A percentile compares a stretch with the other conserved stretches of the same genome.
Conservation (phyloP, 129 eudicot species). For the Kitagawia praeruptora region DNA sequence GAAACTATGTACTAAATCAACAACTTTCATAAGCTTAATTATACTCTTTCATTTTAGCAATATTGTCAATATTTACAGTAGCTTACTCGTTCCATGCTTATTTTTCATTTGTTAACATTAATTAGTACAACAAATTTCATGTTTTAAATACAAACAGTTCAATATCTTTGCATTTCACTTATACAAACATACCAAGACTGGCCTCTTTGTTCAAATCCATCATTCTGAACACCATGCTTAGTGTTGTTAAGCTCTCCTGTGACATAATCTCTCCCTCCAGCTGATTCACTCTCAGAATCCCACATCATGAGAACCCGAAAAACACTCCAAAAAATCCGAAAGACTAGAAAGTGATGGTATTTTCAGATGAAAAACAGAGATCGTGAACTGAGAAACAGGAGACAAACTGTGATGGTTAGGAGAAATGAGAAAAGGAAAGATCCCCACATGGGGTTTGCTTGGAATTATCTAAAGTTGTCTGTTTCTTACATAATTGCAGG, state of each 20-base stretch:
- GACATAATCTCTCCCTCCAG: constrained; percentile 40
- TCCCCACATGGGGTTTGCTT: constrained; percentile 48
- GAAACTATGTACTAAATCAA: neutral
- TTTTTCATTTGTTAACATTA: neutral
- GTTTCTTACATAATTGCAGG: constrained; percentile 19
- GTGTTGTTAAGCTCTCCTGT: constrained; percentile 46
- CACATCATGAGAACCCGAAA: constrained; percentile 41
- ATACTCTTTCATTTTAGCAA: neutral
- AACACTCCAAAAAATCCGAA: neutral
- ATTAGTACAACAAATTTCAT: neutral
- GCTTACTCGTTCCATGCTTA: neutral
- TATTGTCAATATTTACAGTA: neutral
- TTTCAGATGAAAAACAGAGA: constrained; percentile 11
- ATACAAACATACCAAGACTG: constrained; percentile 63
- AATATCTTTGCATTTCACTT: neutral
- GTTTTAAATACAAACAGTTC: neutral
- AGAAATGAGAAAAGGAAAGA: constrained; percentile 10
- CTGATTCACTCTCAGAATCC: constrained; percentile 73
- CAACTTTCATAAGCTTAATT: neutral
- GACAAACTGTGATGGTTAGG: constrained; percentile 7
- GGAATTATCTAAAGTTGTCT: constrained; percentile 44
- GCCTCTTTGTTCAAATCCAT: constrained; percentile 85
- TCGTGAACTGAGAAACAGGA: constrained; percentile 8
- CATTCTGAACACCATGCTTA: constrained; percentile 43
- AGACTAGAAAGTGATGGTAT: neutral